phyloP scores from a whole-genome alignment of 495 filamentous ascomycete species.

The Neurospora sp. region DNA sequence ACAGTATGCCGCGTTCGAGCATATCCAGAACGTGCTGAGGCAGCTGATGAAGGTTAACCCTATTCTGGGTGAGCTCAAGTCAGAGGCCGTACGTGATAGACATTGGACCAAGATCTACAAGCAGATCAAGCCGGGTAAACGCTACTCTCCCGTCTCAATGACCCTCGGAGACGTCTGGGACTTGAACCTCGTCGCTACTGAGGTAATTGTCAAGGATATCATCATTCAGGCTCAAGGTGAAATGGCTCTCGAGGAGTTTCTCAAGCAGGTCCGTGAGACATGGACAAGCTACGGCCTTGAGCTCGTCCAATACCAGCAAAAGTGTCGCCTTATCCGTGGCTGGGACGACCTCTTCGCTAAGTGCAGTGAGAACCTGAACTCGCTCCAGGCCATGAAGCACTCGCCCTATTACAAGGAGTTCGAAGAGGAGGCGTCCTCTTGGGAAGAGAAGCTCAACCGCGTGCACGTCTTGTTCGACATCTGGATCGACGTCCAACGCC shows the following conservation, averaged over 20 bases:
- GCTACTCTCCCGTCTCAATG: constrained; percentile 87
- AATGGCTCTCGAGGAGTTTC: constrained; percentile 96
- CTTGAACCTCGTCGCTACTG: constrained; percentile 75
- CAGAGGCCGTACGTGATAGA: constrained; percentile 88
- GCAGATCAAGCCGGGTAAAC: constrained; percentile 74
- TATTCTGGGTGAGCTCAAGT: constrained; percentile 83
- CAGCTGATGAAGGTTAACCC: constrained; percentile 81
- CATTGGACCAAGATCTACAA: constrained; percentile 99
- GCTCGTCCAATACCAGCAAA: constrained; percentile 93
- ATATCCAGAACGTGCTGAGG: constrained; percentile 86
- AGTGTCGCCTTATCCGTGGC: constrained; percentile 90
- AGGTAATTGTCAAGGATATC: constrained; percentile 78
- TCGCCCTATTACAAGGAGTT: constrained; percentile 99
- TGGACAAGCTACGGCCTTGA: constrained; percentile 94
- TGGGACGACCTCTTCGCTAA: constrained; percentile 98
- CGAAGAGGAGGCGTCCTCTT: constrained; percentile 87
- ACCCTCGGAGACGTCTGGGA: constrained; percentile 98
- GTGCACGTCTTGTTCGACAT: constrained; percentile 97
- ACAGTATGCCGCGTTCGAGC: constrained; percentile 97
- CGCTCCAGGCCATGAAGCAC: constrained; percentile 95
- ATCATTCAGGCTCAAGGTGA: constrained; percentile 95
- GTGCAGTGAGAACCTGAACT: constrained; percentile 96
- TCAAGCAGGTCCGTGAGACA: constrained; percentile 91
- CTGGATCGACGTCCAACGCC: constrained; percentile 98
- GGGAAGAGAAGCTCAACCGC: constrained; percentile 97